Evolutionary conservation across 1,139 yeast genomes (phyloP).

Genomic region (Pneumocystis murina): DNA sequence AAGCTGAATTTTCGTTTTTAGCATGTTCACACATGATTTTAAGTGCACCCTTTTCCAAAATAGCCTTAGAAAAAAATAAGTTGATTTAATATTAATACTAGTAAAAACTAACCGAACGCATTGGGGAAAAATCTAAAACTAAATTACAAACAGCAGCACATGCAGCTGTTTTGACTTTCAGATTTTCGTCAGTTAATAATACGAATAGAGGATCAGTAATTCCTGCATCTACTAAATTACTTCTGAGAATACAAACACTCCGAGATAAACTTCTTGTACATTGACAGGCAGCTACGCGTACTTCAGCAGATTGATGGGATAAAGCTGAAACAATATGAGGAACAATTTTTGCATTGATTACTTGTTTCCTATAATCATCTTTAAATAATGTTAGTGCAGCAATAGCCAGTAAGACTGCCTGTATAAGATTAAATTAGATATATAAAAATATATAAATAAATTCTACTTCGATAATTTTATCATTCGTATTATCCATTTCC

Average conservation of each 20-base stretch:
- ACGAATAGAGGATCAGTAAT: slow-evolving; percentile 37
- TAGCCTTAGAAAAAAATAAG: slow-evolving; percentile 19
- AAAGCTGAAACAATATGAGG: slow-evolving; percentile 19
- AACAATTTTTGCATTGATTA: slow-evolving; percentile 23
- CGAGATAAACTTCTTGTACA: slow-evolving; percentile 59
- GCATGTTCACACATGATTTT: slow-evolving; percentile 31
- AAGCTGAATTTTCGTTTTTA: slow-evolving; percentile 22
- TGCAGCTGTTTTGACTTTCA: slow-evolving; percentile 38
- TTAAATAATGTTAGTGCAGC: slow-evolving; percentile 25
- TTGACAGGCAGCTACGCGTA: slow-evolving; percentile 34
- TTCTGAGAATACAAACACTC: slow-evolving; percentile 54
- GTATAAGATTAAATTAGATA: slow-evolving; percentile 9
- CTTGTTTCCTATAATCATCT: slow-evolving; percentile 22
- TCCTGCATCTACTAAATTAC: slow-evolving; percentile 46
- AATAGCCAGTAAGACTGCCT: slow-evolving; percentile 20
- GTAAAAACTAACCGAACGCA: slow-evolving; percentile 29
- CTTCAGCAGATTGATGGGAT: slow-evolving; percentile 13
- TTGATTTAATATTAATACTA: neutral
- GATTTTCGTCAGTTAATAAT: slow-evolving; percentile 24
- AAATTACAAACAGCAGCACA: slow-evolving; percentile 63
- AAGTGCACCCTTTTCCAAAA: slow-evolving; percentile 43
- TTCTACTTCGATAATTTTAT: neutral
- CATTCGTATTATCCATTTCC: slow-evolving; percentile 13
- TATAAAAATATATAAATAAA: neutral
- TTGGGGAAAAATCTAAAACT: slow-evolving; percentile 64